phyloP scores from a whole-genome alignment of 257 asterid genomes.

The Jacaranda copaia region DNA sequence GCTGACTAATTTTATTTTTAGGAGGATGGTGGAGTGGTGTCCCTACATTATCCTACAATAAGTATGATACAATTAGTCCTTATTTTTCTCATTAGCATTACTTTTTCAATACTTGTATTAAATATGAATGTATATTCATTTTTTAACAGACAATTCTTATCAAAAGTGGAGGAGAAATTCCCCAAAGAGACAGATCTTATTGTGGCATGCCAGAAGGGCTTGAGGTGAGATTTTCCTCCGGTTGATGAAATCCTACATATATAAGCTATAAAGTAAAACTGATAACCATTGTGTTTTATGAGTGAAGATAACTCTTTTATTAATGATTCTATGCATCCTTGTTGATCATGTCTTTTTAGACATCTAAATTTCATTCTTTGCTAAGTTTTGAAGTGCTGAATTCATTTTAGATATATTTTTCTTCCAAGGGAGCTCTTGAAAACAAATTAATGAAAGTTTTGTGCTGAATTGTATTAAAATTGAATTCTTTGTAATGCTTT shows the following conservation, averaged over 20 bases:
- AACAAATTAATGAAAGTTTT: too few species aligned
- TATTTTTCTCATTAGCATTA: not conserved
- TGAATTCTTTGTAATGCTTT: too few species aligned
- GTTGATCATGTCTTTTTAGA: not conserved
- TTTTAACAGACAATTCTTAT: slow-evolving; percentile 62
- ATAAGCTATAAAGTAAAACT: not conserved
- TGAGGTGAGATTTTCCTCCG: slow-evolving; percentile 68
- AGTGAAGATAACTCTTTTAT: not conserved
- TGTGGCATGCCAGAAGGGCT: slow-evolving; percentile 94
- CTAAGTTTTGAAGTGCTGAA: too few species aligned
- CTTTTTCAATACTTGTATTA: not conserved
- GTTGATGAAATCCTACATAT: slow-evolving; percentile 21
- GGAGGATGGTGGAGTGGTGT: slow-evolving; percentile 99
- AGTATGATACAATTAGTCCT: slow-evolving; percentile 46
- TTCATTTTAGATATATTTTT: too few species aligned
- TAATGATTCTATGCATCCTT: not conserved
- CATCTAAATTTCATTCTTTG: not conserved
- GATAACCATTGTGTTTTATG: too few species aligned
- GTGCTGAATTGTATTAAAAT: too few species aligned
- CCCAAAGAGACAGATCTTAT: slow-evolving; percentile 84
- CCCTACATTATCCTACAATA: slow-evolving; percentile 74
- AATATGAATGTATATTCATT: slow-evolving; percentile 31
- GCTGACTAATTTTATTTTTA: slow-evolving; percentile 34
- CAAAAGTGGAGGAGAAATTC: slow-evolving; percentile 76
- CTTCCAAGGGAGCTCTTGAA: too few species aligned